Evolutionary conservation across 495 filamentous ascomycete species (phyloP).

Genomic region (Pyrenula aspistea): DNA sequence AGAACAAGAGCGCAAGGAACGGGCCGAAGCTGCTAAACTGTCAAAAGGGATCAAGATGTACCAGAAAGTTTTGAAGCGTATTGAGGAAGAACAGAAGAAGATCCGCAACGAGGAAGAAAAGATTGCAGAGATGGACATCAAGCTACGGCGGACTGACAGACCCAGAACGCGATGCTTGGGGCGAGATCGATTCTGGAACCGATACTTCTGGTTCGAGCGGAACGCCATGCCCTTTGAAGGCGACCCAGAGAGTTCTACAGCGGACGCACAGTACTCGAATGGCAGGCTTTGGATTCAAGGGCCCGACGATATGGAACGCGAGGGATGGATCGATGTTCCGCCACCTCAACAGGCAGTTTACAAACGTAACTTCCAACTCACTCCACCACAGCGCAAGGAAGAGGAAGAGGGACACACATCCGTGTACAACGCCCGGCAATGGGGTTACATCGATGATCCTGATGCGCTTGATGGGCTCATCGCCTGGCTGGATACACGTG

Average conservation of each 20-base stretch:
- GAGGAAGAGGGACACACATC: constrained; percentile 74
- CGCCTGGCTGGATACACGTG: constrained; percentile 77
- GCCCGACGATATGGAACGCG: constrained; percentile 76
- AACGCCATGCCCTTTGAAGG: constrained; percentile 96
- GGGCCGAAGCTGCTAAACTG: constrained; percentile 66
- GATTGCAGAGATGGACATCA: constrained; percentile 74
- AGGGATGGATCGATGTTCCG: constrained; percentile 69
- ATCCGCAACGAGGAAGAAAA: constrained; percentile 73
- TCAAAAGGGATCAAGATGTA: constrained; percentile 84
- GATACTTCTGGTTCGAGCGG: constrained; percentile 97
- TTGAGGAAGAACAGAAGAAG: constrained; percentile 68
- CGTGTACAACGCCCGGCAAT: constrained; percentile 66
- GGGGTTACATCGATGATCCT: constrained; percentile 82
- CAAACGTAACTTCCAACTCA: constrained; percentile 57
- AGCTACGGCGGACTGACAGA: constrained; percentile 86
- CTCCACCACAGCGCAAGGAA: constrained; percentile 74
- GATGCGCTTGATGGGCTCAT: constrained; percentile 65
- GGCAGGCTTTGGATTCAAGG: constrained; percentile 94
- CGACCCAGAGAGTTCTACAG: constrained; percentile 76
- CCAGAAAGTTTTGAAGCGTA: constrained; percentile 73
- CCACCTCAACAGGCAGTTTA: constrained; percentile 53
- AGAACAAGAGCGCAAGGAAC: constrained; percentile 67
- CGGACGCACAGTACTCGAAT: constrained; percentile 79
- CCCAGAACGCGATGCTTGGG: constrained; percentile 80
- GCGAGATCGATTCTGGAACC: constrained; percentile 92